Evolutionary conservation across 148 eudicot species (phyloP), one percentile per base, ranked within the genome.

Genomic region (Amaranthus palmeri): DNA sequence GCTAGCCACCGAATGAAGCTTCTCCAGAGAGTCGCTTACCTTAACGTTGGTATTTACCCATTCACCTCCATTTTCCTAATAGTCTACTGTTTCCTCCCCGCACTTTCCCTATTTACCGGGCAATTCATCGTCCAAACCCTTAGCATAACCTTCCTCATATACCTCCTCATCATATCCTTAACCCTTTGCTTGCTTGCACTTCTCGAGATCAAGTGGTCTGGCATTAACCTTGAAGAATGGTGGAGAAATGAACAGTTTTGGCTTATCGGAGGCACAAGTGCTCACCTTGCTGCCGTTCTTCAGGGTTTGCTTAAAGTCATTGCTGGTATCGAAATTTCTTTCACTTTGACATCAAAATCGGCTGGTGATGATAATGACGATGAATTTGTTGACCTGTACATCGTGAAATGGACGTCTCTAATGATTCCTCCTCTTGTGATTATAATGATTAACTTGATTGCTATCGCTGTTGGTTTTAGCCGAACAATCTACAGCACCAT

Each of bases 81-180:
- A 2, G 97, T 89, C 15, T 93, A 93, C 76, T 93, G 98, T 73
- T 93, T 93, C 85, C 90, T 93, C 53, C 98, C 98, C 0, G 98
- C 98, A 0, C 81, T 91, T 3, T 93, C 97, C 15, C 90, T 93
- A 36, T 93, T 93, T 79, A 88, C 98, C 0, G 95, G 98, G 0
- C 96, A 93, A 57, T 93, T 93, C 87, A 93, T 69, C 61, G 69
- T 69, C 42, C 73, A 76, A 46, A 54, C 42, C 54, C 41, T 76
- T 0, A 69, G 67, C 54, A 46, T 71, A 0, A 47, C 69, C 5
- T 76, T 69, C 57, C 79, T 69, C 4, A 15, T 53, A 14, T 76
- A 61, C 60, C 63, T 76, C 42, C 74, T 76, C 13, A 61, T 63
- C 25, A 76, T 76, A 12, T 61, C 79, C 2, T 2, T 36, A 0